These are phyloP conservation scores for Lodderomyces metapsilosis DNA, from an alignment of 1,139 yeast genomes.

Conservation along the genomic window DNA sequence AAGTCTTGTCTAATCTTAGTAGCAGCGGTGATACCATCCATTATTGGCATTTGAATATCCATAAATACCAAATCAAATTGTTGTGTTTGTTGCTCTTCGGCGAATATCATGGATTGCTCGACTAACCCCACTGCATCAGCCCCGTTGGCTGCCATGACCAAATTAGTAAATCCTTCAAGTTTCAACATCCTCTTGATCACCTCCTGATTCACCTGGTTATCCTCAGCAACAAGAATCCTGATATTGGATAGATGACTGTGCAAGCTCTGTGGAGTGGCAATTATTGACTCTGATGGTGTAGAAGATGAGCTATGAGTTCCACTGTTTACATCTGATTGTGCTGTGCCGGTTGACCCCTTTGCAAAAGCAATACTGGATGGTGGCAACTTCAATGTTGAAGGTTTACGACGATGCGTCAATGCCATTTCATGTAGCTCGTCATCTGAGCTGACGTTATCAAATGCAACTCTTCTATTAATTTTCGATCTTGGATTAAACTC, in stretches of 20 bases:
- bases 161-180: conserved; percentile 69
- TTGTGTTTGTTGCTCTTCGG: conserved; percentile 7
- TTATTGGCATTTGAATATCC: conserved; percentile 97
- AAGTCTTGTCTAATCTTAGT: conserved; percentile 64
- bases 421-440: conserved; percentile 8
- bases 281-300: neutral
- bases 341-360: conserved; percentile 58
- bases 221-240: conserved; percentile 87
- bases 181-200: conserved; percentile 82
- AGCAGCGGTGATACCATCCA: conserved; percentile 86
- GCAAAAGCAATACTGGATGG: conserved; percentile 41
- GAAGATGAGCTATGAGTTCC: neutral
- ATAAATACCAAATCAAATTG: conserved; percentile 75
- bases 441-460: conserved; percentile 19
- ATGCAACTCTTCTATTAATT: conserved; percentile 38
- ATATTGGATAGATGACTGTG: conserved; percentile 31
- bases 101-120: conserved; percentile 42
- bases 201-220: conserved; percentile 86
- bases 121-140: conserved; percentile 75
- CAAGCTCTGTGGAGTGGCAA: neutral
- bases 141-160: conserved; percentile 87
- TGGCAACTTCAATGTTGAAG: conserved; percentile 11
- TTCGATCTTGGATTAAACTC: conserved; percentile 41
- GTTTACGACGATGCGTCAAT: conserved; percentile 1
- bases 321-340: conserved; percentile 16